Evolutionary conservation across 371 early-diverging fungal genomes (phyloP), one percentile per base, ranked within the genome.

Genomic region (Mucor lusitanicus): DNA sequence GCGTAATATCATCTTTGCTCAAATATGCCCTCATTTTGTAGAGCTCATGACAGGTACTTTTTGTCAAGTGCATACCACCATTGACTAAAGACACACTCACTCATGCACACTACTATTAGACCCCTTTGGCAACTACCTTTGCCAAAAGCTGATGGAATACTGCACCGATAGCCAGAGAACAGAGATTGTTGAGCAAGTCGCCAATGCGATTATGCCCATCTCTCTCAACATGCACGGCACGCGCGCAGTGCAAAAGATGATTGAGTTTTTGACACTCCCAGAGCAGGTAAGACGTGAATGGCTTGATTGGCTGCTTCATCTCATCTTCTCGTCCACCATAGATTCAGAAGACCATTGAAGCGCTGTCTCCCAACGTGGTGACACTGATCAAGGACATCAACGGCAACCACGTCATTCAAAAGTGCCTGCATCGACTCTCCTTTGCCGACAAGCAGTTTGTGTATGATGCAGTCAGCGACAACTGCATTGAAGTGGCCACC

Each of bases 371-470:
- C 7, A 89, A 91, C 68, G 92, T 96, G 3, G 93, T 96, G 11
- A 82, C 88, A 11, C 72, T 98, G 50, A 94, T 98, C 67, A 93
- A 95, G 71, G 98, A 97, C 75, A 87, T 97, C 58, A 99, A 99
- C 77, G 98, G 99, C 68, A 99, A 99, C 80, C 99, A 99, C 75
- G 98, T 99, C 42, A 91, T 99, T 59, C 99, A 99, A 82, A 99
- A 98, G 78, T 97, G 96, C 72, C 85, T 99, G 48, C 91, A 91
- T 71, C 82, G 87, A 28, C 74, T 95, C 32, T 80, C 87, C 5
- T 76, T 86, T 13, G 84, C 87, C 61, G 82, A 94, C 70, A 93
- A 93, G 67, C 91, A 94, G 84, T 97, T 97, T 68, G 90, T 97
- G 54, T 95, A 92, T 68, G 89, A 95, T 63, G 92, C 93, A 28